These are phyloP conservation scores for Hericium erinaceus DNA, from an alignment of 768 basidiomycete species.

Conservation along the genomic window DNA sequence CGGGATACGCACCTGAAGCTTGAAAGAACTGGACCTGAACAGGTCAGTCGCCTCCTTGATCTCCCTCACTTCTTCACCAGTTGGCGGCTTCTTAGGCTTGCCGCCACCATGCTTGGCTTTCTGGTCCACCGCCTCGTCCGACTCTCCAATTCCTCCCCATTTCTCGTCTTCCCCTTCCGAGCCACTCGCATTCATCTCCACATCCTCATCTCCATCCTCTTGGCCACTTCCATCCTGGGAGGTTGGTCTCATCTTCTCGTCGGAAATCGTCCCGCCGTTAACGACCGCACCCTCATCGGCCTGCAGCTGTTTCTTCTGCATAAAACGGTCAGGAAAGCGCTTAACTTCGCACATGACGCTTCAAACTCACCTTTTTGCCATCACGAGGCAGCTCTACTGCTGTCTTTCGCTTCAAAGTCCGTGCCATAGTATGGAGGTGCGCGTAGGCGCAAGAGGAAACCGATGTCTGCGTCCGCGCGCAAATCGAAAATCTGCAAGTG, in stretches of 20 bases:
- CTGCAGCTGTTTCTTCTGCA: background rate
- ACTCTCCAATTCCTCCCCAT: background rate
- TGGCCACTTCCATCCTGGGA: constrained; percentile 2
- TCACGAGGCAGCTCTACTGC: no score
- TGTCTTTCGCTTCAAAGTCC: no score
- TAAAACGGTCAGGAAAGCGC: background rate
- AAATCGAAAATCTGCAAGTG: no score
- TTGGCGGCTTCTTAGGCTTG: constrained; percentile 41
- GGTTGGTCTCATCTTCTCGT: no score
- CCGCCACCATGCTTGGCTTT: background rate
- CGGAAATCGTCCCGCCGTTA: background rate
- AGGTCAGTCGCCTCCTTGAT: constrained; percentile 71
- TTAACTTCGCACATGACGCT: no score
- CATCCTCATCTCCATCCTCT: constrained; percentile 4
- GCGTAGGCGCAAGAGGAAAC: no score
- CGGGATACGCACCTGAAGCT: constrained; percentile 53
- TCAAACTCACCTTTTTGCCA: no score
- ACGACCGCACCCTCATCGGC: background rate
- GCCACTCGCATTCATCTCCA: background rate
- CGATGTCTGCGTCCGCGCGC: no score
- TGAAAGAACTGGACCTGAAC: constrained; percentile 73
- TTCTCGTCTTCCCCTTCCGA: constrained; percentile 2
- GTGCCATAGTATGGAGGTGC: no score
- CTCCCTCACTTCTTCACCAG: constrained; percentile 57
- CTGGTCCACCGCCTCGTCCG: background rate